phyloP scores from a whole-genome alignment of 2,329 filamentous ascomycete genomes.

The Fusarium tuaranense region DNA sequence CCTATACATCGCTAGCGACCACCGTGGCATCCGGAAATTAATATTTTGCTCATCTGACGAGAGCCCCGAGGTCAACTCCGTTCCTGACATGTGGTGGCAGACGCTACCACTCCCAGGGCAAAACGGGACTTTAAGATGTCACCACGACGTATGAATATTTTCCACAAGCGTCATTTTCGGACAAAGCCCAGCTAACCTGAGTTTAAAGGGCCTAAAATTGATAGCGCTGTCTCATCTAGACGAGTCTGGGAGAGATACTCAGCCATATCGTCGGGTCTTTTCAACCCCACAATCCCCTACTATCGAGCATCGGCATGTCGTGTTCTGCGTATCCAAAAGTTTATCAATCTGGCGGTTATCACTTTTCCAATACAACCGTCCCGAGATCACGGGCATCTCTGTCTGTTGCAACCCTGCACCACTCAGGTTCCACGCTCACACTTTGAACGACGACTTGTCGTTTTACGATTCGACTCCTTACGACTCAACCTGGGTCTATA shows the following conservation, averaged over 20 bases:
- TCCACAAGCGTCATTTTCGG: background rate
- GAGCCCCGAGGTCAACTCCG: background rate
- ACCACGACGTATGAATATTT: background rate
- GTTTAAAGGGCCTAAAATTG: background rate
- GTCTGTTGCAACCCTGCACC: background rate
- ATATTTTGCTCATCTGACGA: background rate
- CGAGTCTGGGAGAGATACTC: background rate
- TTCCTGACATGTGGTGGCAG: background rate
- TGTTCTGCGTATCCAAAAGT: background rate
- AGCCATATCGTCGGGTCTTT: background rate
- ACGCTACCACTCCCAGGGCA: background rate
- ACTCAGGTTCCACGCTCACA: background rate
- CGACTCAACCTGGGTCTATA: background rate
- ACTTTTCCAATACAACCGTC: background rate
- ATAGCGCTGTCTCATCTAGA: background rate
- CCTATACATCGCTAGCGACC: background rate
- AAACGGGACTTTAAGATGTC: background rate
- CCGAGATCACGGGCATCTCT: background rate
- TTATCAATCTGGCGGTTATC: background rate
- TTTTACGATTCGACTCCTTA: background rate
- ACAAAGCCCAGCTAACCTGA: background rate
- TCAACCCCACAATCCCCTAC: background rate
- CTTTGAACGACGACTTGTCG: background rate
- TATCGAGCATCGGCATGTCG: background rate
- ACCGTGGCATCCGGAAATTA: background rate